Base-by-base conservation (phyloP, 768 basidiomycete genomes). In the Tubosaeta sp. region DNA sequence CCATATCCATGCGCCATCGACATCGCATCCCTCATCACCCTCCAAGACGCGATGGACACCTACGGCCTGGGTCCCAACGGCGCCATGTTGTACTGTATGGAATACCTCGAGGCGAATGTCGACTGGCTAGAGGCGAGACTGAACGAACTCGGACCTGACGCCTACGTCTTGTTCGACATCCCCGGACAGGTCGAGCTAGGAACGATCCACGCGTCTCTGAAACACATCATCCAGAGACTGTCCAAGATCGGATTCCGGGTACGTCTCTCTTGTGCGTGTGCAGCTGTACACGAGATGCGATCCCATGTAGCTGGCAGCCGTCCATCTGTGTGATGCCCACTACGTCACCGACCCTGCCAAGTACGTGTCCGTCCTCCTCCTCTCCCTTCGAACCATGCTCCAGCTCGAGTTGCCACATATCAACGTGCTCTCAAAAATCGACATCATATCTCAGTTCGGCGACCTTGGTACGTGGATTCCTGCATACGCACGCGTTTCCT, bases 181-280 rank as follows among this genome's bases (percentile, higher is more conserved):
- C 94, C 96, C 0, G 96, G 96, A 1, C 96, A 99, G 72, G 96
- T 98, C 46, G 96, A 99, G 69, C 73, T 99, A 42, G 93, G 90
- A 69, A 99, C 96, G 46, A 96, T 95, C 65, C 95, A 98, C 66
- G 83, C 86, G 8, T 92, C 91, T 60, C 64, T 97, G 59, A 93
- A 89, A 72, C 76, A 75, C 46, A 87, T 98, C 54, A 76, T 95
- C 5, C 76, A 69, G 16, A 81, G 73, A 62, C 70, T 94, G 52
- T 74, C 74, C 36, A 94, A 91, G 72, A 66, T 74, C 60, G 85
- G 86, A 14, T 94, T 90, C 65, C 77, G 95, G 73, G 95, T 98
- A 71, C 72, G 93, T 74, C 11, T 71, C 39, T 18, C 14, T n/a
- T 52, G 43, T 18, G n/a, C n/a, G 16, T 35, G 1, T 18, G 16